Evolutionary conservation across 31 red algal genomes (phyloP).

Genomic region (Asparagopsis taxiformis): DNA sequence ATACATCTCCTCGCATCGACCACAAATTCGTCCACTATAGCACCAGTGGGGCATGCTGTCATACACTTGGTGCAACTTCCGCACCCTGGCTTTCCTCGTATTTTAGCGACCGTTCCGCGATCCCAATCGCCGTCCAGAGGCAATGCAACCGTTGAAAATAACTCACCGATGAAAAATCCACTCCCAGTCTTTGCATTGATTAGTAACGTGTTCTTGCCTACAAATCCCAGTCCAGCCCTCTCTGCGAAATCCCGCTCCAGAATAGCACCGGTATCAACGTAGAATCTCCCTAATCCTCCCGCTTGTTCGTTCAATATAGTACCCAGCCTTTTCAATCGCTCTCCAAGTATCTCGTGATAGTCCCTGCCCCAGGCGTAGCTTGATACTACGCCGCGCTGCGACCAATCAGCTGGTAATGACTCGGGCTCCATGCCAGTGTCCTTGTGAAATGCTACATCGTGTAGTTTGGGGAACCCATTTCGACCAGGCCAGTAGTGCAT

Average conservation of each 20-base stretch:
- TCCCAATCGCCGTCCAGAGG: slow-evolving; percentile 48
- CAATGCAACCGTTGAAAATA: slow-evolving; percentile 86
- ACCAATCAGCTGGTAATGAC: neutral
- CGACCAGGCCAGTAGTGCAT: slow-evolving; percentile 94
- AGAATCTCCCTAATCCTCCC: slow-evolving; percentile 88
- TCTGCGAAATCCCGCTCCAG: slow-evolving; percentile 89
- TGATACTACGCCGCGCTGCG: slow-evolving; percentile 74
- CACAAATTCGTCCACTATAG: slow-evolving; percentile 68
- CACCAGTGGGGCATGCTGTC: slow-evolving; percentile 85
- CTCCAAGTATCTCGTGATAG: slow-evolving; percentile 72
- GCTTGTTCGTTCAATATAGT: slow-evolving; percentile 36
- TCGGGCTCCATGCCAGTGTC: neutral
- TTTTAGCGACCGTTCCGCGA: slow-evolving; percentile 1
- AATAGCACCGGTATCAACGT: slow-evolving; percentile 94
- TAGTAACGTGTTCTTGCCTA: slow-evolving; percentile 94
- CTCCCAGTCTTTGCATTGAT: slow-evolving; percentile 80
- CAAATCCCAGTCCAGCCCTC: slow-evolving; percentile 87
- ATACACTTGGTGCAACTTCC: slow-evolving; percentile 82
- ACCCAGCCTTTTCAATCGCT: slow-evolving; percentile 57
- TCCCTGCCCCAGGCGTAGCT: slow-evolving; percentile 97
- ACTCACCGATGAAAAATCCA: slow-evolving; percentile 96
- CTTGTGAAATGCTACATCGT: slow-evolving; percentile 23
- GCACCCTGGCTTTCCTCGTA: slow-evolving; percentile 59
- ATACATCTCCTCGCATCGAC: slow-evolving; percentile 94
- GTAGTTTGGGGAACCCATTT: slow-evolving; percentile 60